These are phyloP conservation scores for Puya raimondii DNA, from an alignment of 176 grass and related monocot genomes.

Conservation along the genomic window DNA sequence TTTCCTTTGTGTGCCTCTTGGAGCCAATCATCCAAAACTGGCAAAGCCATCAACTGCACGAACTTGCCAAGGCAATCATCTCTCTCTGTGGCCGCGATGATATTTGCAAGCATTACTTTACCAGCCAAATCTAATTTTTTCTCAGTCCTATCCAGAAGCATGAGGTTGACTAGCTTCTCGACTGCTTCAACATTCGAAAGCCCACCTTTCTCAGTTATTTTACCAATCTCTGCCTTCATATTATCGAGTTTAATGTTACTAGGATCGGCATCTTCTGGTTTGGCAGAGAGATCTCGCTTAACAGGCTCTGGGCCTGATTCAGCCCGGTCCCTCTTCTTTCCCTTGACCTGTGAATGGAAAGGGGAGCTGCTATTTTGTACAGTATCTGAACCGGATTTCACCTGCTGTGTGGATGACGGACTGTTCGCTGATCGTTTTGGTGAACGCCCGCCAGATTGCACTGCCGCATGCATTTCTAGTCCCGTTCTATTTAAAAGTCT, in stretches of 20 bases:
- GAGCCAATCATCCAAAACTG: constrained; percentile 29
- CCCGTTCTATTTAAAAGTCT: constrained; percentile 52
- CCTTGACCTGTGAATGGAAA: constrained; percentile 13
- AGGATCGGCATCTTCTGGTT: constrained; percentile 22
- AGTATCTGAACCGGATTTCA: constrained; percentile 16
- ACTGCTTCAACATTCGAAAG: constrained; percentile 62
- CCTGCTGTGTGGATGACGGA: constrained; percentile 36
- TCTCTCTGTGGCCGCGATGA: constrained; percentile 43
- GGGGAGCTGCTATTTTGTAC: constrained; percentile 6
- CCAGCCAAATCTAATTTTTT: constrained; percentile 54
- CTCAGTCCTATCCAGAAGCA: constrained; percentile 67
- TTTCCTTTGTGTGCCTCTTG: constrained; percentile 74
- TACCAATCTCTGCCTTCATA: constrained; percentile 49
- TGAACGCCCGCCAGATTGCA: constrained; percentile 58
- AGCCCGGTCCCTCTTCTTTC: constrained; percentile 17
- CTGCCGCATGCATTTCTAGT: constrained; percentile 63
- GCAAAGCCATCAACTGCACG: constrained; percentile 19
- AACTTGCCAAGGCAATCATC: constrained; percentile 18
- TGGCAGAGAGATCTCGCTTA: constrained; percentile 11
- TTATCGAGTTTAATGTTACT: constrained; percentile 40
- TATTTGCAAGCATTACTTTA: constrained; percentile 55
- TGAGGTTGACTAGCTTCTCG: constrained; percentile 63
- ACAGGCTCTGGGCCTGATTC: constrained; percentile 7
- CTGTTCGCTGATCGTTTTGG: constrained; percentile 45
- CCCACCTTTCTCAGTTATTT: constrained; percentile 61